Base-by-base conservation (phyloP, 1,284 basidiomycete species). In the Neolentinus lepideus region DNA sequence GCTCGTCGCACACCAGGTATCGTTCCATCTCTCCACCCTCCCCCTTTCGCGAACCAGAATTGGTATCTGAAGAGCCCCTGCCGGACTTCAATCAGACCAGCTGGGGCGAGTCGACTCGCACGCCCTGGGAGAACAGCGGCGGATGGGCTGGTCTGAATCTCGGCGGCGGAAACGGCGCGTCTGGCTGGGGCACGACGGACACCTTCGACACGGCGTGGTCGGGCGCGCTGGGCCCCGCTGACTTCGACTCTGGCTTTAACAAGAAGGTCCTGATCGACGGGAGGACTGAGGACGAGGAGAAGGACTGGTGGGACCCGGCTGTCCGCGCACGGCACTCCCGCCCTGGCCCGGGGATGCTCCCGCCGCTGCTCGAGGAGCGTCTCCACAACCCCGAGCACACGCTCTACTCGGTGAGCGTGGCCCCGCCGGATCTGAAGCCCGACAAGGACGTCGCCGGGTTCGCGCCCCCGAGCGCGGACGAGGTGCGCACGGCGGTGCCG, bases 351-450 rank as follows among this genome's bases (percentile, higher is more conserved):
- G 88, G 88, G 21, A 74, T 88, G 48, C 72, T 90, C 21, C 80
- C 89, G 0, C 82, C 88, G 3, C 67, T 81, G 50, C 69, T 90
- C 21, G 80, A 80, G 9, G 81, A 88, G 43, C 65, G 74, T 50
- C 68, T 90, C 16, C 88, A 90, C 65, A 75, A 88, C 60, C 72
- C 84, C 14, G 80, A 87, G 43, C 88, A 90, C 64, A 77, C 81
- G 2, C 68, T 91, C 24, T 87, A 80, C 67, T 81, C 78, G 3
- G 81, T 90, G 26, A 77, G 71, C 55, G 74, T 79, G 47, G 74
- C 72, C 2, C 58, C 63, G 2, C 73, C 75, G 2, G 70, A 71
- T 56, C 52, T 69, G 22, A 67, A 60, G 54, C 63, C 63, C 3
- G 24, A 33, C 58, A 63, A n/a, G 64, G 38, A 16, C 16, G 38